Evolutionary conservation across 2,329 filamentous ascomycete genomes (phyloP), one percentile per base, ranked within the genome.

Genomic region (Claviceps monticola): DNA sequence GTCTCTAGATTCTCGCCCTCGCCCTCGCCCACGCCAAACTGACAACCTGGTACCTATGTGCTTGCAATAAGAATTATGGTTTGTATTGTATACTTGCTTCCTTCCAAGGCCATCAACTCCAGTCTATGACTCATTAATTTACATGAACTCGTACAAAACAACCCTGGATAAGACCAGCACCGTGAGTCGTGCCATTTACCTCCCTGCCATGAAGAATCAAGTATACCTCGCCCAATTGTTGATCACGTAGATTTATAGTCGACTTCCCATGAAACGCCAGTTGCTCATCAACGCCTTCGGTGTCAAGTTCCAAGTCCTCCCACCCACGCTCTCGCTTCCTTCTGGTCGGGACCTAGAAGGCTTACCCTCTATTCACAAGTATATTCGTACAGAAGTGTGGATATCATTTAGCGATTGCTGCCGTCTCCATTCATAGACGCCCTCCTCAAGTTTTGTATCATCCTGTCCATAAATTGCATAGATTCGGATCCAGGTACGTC

Each of bases 391-490:
- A 48, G 2, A 13, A 23, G 41, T 17, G 6, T 48, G 14, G 23
- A 37, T 37, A 47, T 7, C 7, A 29, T 29, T 9, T 19, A 49
- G 39, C 34, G 5, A 26, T 16, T 38, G 26, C 13, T 19, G 6
- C 19, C 48, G 19, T 46, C 37, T 19, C 48, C 51, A 17, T 51
- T 55, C 49, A 51, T 46, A 14, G 65, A 67, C 9, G 69, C 70
- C 48, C 70, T 66, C 43, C 70, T 69, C 14, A 79, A 63, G 55
- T 77, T 76, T 44, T 62, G 60, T 68, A 79, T 72, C 68, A 79
- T 73, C 55, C 70, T 70, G 59, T 78, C 74, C 45, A 79, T 69
- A 42, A 78, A 66, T 26, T 71, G 64, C 64, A 71, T 69, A n/a
- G 70, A 72, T 57, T 72, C 71, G 48, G 63, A 59, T 11, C 66